Evolutionary conservation across 805 yeast species (phyloP).

Genomic region (Middelhovenomyces tepae): DNA sequence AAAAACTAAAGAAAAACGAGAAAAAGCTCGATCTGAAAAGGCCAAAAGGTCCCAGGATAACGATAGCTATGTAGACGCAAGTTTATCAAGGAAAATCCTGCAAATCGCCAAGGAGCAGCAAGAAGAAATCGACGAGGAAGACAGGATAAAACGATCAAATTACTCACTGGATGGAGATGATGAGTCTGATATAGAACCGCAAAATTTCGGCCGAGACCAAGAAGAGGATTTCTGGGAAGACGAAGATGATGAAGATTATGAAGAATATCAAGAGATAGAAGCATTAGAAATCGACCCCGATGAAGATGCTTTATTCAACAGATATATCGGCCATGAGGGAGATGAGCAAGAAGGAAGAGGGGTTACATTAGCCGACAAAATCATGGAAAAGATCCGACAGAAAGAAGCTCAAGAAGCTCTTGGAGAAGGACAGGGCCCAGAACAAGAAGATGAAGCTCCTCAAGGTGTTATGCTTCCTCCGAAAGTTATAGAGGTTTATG

Average conservation of each 20-base stretch:
- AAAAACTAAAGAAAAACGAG: constrained; percentile 27
- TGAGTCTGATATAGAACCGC: constrained; percentile 68
- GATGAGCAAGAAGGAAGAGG: constrained; percentile 20
- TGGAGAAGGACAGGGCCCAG: constrained; percentile 15
- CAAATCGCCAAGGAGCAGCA: constrained; percentile 90
- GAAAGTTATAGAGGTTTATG: constrained; percentile 90
- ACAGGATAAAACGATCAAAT: constrained; percentile 27
- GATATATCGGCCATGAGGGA: constrained; percentile 36
- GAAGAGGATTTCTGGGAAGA: constrained; percentile 35
- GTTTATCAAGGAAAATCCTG: constrained; percentile 73
- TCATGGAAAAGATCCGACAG: constrained; percentile 81
- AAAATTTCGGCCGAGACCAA: constrained; percentile 30
- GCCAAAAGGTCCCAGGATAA: constrained; percentile 24
- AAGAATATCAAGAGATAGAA: constrained; percentile 41
- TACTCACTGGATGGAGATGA: constrained; percentile 17
- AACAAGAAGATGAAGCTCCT: constrained; percentile 29
- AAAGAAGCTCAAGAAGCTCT: constrained; percentile 38
- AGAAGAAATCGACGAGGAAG: constrained; percentile 75
- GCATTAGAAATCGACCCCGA: constrained; percentile 64
- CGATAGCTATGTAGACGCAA: constrained; percentile 58
- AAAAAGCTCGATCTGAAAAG: too few species aligned
- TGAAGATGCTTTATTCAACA: constrained; percentile 78
- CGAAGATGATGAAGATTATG: constrained; percentile 38
- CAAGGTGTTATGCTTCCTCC: constrained; percentile 84
- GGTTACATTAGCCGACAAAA: constrained; percentile 70